phyloP scores from a whole-genome alignment of 495 filamentous ascomycete genomes.

The Penicillium tannophilum region DNA sequence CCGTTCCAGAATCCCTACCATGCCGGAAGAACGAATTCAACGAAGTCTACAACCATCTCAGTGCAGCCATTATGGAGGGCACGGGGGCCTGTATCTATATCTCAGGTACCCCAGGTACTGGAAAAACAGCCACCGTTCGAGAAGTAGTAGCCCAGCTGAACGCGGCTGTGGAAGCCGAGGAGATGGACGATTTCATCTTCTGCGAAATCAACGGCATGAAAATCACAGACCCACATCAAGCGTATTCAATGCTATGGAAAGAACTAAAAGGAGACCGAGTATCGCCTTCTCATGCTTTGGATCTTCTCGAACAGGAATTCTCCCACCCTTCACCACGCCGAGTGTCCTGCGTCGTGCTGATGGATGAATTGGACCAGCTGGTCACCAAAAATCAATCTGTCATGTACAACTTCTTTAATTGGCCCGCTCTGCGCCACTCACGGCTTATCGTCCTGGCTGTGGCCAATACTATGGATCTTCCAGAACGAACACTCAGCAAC shows the following conservation, averaged over 20 bases:
- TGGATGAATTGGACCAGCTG: conserved; percentile 98
- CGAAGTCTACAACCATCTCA: conserved; percentile 89
- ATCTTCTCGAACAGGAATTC: conserved; percentile 90
- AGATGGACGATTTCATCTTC: conserved; percentile 98
- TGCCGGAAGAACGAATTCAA: conserved; percentile 92
- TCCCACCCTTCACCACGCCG: conserved; percentile 83
- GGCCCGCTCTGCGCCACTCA: conserved; percentile 91
- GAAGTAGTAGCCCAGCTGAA: conserved; percentile 92
- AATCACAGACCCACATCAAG: conserved; percentile 95
- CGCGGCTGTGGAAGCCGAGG: conserved; percentile 78
- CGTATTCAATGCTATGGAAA: conserved; percentile 95
- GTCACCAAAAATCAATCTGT: conserved; percentile 97
- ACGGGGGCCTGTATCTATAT: conserved; percentile 97
- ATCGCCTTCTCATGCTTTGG: conserved; percentile 85
- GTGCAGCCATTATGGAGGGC: conserved; percentile 91
- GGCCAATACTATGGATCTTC: conserved; percentile 98
- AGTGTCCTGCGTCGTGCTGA: conserved; percentile 94
- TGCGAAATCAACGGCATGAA: conserved; percentile 99
- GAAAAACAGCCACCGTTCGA: conserved; percentile 96
- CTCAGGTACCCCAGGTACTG: conserved; percentile 98
- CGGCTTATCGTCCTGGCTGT: conserved; percentile 94
- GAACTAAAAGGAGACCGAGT: conserved; percentile 92
- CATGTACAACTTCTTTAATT: conserved; percentile 99
- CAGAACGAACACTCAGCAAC: conserved; percentile 94
- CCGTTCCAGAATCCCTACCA: conserved; percentile 84